phyloP scores from a whole-genome alignment of 345 rosid species.

The Dipteronia dyeriana region DNA sequence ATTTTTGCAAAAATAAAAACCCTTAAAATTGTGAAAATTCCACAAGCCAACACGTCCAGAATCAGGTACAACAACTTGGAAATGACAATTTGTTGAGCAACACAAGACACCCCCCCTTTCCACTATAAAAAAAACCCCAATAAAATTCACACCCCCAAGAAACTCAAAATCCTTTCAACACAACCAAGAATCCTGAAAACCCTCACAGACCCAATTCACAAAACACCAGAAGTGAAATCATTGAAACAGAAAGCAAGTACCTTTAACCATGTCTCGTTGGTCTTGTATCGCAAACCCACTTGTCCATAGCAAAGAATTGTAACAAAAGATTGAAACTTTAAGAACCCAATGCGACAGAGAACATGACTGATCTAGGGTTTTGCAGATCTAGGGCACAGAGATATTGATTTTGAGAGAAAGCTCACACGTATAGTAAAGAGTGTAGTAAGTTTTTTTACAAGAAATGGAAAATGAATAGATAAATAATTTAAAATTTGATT shows the following conservation, averaged over 20 bases:
- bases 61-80: constrained; percentile 6
- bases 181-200: constrained; percentile 4
- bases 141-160: neutral
- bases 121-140: neutral
- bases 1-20: neutral
- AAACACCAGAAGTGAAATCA: constrained; percentile 19
- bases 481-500: neutral
- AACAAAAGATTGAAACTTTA: constrained; percentile 18
- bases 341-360: constrained; percentile 10
- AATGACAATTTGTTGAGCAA: constrained; percentile 13
- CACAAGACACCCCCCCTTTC: neutral
- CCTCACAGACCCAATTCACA: constrained; percentile 17
- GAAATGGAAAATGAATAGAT: constrained; percentile 18
- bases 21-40: neutral
- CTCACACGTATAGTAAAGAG: constrained; percentile 9
- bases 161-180: neutral
- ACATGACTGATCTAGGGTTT: constrained; percentile 42
- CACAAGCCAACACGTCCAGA: constrained; percentile 12
- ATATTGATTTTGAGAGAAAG: constrained; percentile 23
- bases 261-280: constrained; percentile 20
- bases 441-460: constrained; percentile 20
- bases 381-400: constrained; percentile 47
- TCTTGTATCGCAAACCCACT: constrained; percentile 9
- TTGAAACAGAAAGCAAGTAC: constrained; percentile 29
- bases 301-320: constrained; percentile 9